These are phyloP conservation scores for Parafenestella ontariensis DNA, from an alignment of 2,329 filamentous ascomycete species.

Conservation along the genomic window DNA sequence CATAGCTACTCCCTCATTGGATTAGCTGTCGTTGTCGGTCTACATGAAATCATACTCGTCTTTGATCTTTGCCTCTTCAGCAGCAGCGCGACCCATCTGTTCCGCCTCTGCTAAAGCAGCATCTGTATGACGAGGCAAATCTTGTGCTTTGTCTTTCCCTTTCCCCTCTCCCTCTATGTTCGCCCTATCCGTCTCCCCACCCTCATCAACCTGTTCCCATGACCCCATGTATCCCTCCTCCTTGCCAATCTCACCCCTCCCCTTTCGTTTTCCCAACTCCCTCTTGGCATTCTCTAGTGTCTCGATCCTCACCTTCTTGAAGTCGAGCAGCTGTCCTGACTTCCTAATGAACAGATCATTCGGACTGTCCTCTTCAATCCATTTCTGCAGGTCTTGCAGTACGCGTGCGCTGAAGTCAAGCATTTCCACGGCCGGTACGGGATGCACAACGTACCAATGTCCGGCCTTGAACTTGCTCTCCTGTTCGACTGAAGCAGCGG, in stretches of 20 bases:
- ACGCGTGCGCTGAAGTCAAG: constrained; percentile 7
- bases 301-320: constrained; percentile 8
- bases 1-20: too few species aligned
- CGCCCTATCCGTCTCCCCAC: background rate
- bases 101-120: background rate
- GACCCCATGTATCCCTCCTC: constrained; percentile 12
- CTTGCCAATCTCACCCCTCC: background rate
- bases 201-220: constrained; percentile 1
- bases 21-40: too few species aligned
- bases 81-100: background rate
- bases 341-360: constrained; percentile 6
- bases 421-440: constrained; percentile 5
- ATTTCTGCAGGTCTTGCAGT: constrained; percentile 10
- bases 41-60: background rate
- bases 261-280: constrained; percentile 9
- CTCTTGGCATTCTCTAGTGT: constrained; percentile 10
- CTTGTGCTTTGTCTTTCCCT: background rate
- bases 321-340: constrained; percentile 4
- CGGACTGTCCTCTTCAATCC: constrained; percentile 10
- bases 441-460: constrained; percentile 20
- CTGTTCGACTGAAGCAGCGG: constrained; percentile 6
- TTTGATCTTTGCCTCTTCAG: background rate
- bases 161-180: background rate
- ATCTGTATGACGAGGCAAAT: background rate
- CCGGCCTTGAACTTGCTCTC: constrained; percentile 2